phyloP scores from a whole-genome alignment of 495 filamentous ascomycete species.

The Chaetomium fimeti region DNA sequence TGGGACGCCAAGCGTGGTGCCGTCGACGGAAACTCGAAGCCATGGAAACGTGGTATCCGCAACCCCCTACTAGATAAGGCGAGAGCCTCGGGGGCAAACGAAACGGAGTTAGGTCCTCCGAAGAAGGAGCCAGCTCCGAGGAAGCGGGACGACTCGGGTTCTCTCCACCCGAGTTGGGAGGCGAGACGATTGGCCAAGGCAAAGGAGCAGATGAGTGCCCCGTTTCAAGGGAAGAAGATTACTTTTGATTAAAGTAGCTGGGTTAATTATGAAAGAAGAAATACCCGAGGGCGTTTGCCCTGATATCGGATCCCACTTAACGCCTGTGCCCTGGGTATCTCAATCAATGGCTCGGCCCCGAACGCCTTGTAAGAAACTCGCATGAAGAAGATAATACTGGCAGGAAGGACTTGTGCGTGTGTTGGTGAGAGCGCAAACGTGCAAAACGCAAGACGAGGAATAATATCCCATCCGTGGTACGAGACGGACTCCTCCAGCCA shows the following conservation, averaged over 20 bases:
- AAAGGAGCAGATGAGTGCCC: constrained; percentile 52
- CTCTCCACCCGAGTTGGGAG: constrained; percentile 91
- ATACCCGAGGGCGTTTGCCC: not conserved
- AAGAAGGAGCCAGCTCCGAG: constrained; percentile 13
- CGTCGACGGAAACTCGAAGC: constrained; percentile 40
- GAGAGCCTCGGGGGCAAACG: constrained; percentile 15
- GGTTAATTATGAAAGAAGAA: not conserved
- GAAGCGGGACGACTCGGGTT: constrained; percentile 59
- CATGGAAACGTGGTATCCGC: constrained; percentile 48
- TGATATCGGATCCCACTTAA: not conserved
- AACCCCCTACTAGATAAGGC: constrained; percentile 28
- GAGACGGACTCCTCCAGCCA: not conserved
- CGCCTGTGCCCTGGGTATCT: constrained; percentile 4
- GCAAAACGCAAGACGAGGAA: too few relatives aligned
- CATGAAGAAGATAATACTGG: not conserved
- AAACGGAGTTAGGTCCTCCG: constrained; percentile 10
- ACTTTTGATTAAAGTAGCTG: constrained; percentile 66
- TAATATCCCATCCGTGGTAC: not conserved
- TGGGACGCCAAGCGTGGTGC: constrained; percentile 56
- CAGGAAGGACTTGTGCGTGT: not conserved
- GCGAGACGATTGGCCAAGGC: constrained; percentile 85
- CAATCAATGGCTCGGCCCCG: not conserved
- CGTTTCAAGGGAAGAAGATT: constrained; percentile 86
- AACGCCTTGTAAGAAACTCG: not conserved
- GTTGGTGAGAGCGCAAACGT: too few relatives aligned